Base-by-base conservation (phyloP, 495 filamentous ascomycete species). In the Geopyxis carbonaria region DNA sequence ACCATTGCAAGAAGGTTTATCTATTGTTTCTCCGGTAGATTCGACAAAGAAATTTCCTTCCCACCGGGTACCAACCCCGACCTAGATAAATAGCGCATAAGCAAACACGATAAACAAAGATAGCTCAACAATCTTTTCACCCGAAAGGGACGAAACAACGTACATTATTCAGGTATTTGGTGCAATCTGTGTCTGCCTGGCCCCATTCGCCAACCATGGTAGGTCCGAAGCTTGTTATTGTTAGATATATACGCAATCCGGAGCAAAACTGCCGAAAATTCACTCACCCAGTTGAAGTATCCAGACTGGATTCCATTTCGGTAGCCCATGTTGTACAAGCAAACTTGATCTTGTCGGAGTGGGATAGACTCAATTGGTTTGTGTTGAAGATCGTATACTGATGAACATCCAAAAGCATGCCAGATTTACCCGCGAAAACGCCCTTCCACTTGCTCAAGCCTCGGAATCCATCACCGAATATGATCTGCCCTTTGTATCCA, bases 191-290 rank as follows among this genome's bases (percentile, higher is more conserved):
- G 56, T 99, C 91, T 30, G 91, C 87, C 66, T 95, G 89, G 2
- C 77, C 83, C 83, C 85, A 99, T 68, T 99, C 91, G 50, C 87
- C 91, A 56, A 87, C 82, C 38, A 95, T 74, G n/a, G 86, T 94
- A 4, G 89, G 89, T 0, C 91, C 91, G 66, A 85, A 99, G 27
- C 70, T 71, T 35, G n/a, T n/a, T n/a, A n/a, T n/a, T n/a, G n/a
- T n/a, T n/a, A n/a, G n/a, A n/a, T 39, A 23, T 15, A 39, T 36
- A 22, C 21, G 21, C 10, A 22, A 19, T 37, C 15, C 22, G 34
- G 34, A 24, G 34, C n/a, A n/a, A 38, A 40, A 6, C 4, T 21
- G 20, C 19, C 9, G 30, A 22, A 29, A 35, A 38, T 30, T 33
- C 22, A 53, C 61, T 40, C 61, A 73, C 68, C 89, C 91, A 5